Conservation (phyloP, 2,329 filamentous ascomycete genomes). For the Aspergillus niger region DNA sequence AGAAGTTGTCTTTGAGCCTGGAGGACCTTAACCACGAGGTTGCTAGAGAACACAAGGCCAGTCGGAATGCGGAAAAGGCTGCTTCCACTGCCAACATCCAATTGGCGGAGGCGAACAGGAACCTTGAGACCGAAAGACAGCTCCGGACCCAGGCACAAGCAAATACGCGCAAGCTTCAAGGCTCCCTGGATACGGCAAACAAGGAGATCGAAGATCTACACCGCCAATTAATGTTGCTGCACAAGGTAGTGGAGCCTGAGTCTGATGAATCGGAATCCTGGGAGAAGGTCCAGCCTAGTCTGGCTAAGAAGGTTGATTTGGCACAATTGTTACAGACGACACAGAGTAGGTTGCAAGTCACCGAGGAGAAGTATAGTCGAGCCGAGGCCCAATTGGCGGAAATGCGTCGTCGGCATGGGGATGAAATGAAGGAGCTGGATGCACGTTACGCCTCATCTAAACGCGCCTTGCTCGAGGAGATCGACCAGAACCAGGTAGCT, state of each 20-base stretch:
- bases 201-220: constrained; percentile 79
- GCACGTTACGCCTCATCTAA: constrained; percentile 63
- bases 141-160: constrained; percentile 80
- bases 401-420: constrained; percentile 71
- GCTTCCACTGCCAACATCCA: constrained; percentile 79
- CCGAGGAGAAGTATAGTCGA: constrained; percentile 75
- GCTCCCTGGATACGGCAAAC: constrained; percentile 75
- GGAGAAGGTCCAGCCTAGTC: constrained; percentile 69
- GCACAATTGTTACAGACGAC: constrained; percentile 83
- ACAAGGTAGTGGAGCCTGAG: constrained; percentile 83
- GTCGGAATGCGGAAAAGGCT: constrained; percentile 84
- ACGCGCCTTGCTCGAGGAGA: constrained; percentile 80
- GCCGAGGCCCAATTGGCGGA: constrained; percentile 82
- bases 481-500: constrained; percentile 78
- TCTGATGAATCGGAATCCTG: constrained; percentile 65
- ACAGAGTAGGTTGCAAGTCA: constrained; percentile 84
- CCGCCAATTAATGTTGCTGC: constrained; percentile 75
- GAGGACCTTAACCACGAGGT: constrained; percentile 94
- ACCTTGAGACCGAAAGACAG: constrained; percentile 86
- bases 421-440: constrained; percentile 68
- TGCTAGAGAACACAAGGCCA: constrained; percentile 83
- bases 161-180: constrained; percentile 79
- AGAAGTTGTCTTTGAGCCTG: constrained; percentile 83
- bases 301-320: constrained; percentile 69
- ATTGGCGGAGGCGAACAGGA: constrained; percentile 84